Evolutionary conservation across 306 rosid genomes (phyloP).

Genomic region (Spatholobus suberectus): DNA sequence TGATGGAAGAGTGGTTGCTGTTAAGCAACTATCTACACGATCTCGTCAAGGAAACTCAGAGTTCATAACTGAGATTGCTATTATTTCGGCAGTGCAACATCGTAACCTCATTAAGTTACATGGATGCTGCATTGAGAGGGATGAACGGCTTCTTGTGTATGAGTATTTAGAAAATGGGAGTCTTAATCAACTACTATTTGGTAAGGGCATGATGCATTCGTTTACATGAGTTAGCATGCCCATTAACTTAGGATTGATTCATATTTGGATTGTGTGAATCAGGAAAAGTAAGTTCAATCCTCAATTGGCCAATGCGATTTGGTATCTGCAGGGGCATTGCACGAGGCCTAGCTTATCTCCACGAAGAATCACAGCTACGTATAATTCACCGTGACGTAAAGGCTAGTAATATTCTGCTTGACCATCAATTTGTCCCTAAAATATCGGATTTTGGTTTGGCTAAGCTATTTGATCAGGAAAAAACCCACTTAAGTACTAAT

Average conservation of each 20-base stretch:
- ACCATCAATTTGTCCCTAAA: not conserved
- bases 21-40: not conserved
- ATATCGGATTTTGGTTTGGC: not conserved
- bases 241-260: not conserved
- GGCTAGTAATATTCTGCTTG: not conserved
- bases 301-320: not conserved
- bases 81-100: not conserved
- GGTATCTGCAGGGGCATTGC: not conserved
- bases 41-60: not conserved
- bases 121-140: not conserved
- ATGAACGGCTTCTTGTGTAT: not conserved
- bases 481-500: not conserved
- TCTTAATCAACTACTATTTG: not conserved
- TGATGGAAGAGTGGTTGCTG: not conserved
- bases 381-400: not conserved
- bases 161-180: not conserved
- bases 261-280: not conserved
- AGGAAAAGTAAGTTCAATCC: not conserved
- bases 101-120: not conserved
- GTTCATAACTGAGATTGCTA: not conserved
- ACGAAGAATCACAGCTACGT: not conserved
- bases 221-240: not conserved
- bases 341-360: not conserved
- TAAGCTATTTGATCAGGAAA: not conserved
- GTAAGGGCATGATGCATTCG: not conserved